These are phyloP conservation scores for Metschnikowia drakensbergensis DNA, from an alignment of 805 yeast species.

Conservation along the genomic window DNA sequence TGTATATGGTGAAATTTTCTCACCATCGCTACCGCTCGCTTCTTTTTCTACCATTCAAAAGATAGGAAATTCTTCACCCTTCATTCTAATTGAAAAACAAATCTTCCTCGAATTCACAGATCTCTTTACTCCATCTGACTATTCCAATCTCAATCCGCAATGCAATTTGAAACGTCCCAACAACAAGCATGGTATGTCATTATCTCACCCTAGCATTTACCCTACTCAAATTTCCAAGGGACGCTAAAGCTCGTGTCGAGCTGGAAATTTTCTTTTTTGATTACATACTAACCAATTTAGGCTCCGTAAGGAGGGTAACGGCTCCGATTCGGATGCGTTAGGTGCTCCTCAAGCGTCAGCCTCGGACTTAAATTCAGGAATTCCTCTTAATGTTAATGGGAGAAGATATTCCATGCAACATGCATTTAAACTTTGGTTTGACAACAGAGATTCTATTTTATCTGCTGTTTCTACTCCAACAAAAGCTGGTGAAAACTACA, in stretches of 20 bases:
- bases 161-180: constrained; percentile 14
- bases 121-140: neutral
- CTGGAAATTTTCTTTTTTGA: neutral
- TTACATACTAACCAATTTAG: constrained; percentile 10
- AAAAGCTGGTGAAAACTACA: constrained; percentile 28
- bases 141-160: neutral
- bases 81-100: neutral
- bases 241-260: neutral
- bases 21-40: constrained; percentile 5
- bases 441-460: constrained; percentile 26
- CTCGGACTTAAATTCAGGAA: constrained; percentile 10
- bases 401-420: constrained; percentile 48
- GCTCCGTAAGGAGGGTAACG: constrained; percentile 17
- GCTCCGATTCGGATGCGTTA: constrained; percentile 3
- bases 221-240: neutral
- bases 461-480: constrained; percentile 7
- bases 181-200: constrained; percentile 15
- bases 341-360: neutral
- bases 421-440: constrained; percentile 50
- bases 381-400: constrained; percentile 40
- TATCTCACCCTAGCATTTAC: neutral
- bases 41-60: constrained; percentile 1
- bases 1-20: constrained; percentile 4
- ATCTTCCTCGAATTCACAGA: neutral
- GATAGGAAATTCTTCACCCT: neutral